phyloP scores from a whole-genome alignment of 495 filamentous ascomycete species.

The Neurospora sp. region DNA sequence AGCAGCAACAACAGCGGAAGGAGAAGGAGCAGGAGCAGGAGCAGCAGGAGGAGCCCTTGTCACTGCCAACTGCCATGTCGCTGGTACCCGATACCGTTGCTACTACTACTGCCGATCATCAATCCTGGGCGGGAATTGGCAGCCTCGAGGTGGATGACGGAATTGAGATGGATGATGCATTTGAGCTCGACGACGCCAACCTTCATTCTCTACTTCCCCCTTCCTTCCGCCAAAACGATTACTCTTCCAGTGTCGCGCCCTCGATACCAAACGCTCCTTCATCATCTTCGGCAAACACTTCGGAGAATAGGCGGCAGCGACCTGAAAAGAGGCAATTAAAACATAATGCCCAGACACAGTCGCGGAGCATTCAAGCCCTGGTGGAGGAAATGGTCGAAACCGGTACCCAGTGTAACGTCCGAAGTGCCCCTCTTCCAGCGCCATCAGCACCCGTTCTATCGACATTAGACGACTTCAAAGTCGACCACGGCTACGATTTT shows the following conservation, averaged over 20 bases:
- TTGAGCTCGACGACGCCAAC: not conserved
- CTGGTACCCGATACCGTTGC: not conserved
- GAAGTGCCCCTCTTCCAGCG: slow-evolving; percentile 9
- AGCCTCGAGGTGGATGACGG: not conserved
- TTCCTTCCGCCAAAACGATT: not conserved
- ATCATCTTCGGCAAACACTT: not conserved
- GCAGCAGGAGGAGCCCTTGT: not conserved
- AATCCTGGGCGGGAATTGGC: not conserved
- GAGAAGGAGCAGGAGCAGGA: not conserved
- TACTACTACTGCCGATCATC: not conserved
- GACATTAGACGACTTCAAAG: not conserved
- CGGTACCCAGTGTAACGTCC: slow-evolving; percentile 28
- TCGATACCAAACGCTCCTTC: not conserved
- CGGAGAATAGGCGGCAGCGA: not conserved
- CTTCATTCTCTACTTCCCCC: not conserved
- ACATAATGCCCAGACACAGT: slow-evolving; percentile 6
- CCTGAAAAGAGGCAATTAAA: not conserved
- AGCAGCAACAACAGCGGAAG: slow-evolving; percentile 2
- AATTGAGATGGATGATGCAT: not conserved
- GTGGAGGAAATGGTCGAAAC: slow-evolving; percentile 28
- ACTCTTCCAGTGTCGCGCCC: not conserved
- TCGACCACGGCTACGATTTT: slow-evolving; percentile 4
- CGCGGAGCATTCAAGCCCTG: slow-evolving; percentile 14
- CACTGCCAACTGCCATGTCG: not conserved
- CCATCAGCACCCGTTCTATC: slow-evolving; percentile 1